Percentiles rank a stretch among this genome's conserved stretches.
Evolutionary conservation across 2,329 filamentous ascomycete species (phyloP).

Genomic region (Rutstroemia sydowiana): DNA sequence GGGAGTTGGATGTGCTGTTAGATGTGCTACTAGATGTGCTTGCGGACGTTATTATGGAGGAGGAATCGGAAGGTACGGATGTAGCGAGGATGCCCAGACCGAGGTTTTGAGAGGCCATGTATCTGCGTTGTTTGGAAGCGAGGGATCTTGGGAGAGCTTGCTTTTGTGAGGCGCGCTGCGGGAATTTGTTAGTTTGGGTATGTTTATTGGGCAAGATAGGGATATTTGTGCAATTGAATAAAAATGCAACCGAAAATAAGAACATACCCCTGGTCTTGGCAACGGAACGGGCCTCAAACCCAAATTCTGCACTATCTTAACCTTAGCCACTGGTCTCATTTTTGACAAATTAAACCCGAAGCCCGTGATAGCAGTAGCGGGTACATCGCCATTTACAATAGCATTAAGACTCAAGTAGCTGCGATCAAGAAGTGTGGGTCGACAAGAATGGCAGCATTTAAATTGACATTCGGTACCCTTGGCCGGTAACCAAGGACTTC

Average conservation of each 20-base stretch:
- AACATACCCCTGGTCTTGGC: constrained; percentile 11
- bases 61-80: too few species aligned
- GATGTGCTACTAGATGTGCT: neutral
- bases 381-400: constrained; percentile 42
- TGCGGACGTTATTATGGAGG: neutral
- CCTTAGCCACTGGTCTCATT: constrained; percentile 34
- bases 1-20: neutral
- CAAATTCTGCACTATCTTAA: constrained; percentile 22
- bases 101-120: neutral
- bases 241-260: neutral
- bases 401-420: constrained; percentile 43
- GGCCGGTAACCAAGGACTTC: constrained; percentile 33
- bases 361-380: constrained; percentile 41
- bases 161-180: neutral
- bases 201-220: neutral
- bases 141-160: neutral
- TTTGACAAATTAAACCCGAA: constrained; percentile 43
- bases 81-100: constrained; percentile 13
- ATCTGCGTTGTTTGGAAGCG: neutral
- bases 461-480: constrained; percentile 40
- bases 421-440: constrained; percentile 37
- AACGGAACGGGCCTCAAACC: constrained; percentile 22
- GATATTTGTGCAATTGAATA: neutral
- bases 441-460: constrained; percentile 44
- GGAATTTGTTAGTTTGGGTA: neutral